phyloP scores from a whole-genome alignment of 139 green algal species.

The Micractinium conductrix region DNA sequence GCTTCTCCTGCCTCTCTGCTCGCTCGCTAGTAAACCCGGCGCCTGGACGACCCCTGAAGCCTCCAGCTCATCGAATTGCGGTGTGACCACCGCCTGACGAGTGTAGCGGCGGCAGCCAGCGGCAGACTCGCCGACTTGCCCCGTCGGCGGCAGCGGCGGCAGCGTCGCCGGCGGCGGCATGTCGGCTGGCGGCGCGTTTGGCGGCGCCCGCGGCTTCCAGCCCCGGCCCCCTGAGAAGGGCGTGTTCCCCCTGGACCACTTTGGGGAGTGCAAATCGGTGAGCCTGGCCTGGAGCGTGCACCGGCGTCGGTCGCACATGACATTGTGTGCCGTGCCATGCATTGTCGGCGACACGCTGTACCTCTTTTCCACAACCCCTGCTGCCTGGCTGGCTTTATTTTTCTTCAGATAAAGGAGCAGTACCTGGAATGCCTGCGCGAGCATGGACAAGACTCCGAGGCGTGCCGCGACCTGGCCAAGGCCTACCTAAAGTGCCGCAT shows the following conservation, averaged over 20 bases:
- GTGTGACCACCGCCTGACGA: not conserved
- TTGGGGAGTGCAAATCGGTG: slow-evolving; percentile 91
- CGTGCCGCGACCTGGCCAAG: slow-evolving; percentile 78
- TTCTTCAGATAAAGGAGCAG: slow-evolving; percentile 67
- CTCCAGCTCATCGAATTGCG: not conserved
- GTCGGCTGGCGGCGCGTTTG: slow-evolving; percentile 60
- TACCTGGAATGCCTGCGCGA: slow-evolving; percentile 87
- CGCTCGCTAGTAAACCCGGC: not conserved
- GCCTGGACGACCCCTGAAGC: not conserved
- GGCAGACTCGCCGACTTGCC: too few relatives aligned
- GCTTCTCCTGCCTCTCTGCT: not conserved
- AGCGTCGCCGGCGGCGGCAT: not conserved
- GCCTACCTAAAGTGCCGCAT: slow-evolving; percentile 93
- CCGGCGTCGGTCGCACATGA: too few relatives aligned
- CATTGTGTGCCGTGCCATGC: too few relatives aligned
- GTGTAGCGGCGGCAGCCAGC: not conserved
- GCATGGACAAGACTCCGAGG: slow-evolving; percentile 60
- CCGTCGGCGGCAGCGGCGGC: not conserved
- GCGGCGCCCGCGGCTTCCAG: slow-evolving; percentile 65
- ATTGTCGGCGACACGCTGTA: too few relatives aligned
- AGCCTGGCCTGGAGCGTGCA: too few relatives aligned
- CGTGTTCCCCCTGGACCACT: slow-evolving; percentile 97
- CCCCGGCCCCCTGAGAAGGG: slow-evolving; percentile 93
- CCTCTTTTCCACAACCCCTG: too few relatives aligned
- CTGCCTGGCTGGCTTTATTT: too few relatives aligned